A percentile compares a stretch with the other conserved stretches of the same genome.
phyloP scores from a whole-genome alignment of 73 alveolate species.

The Paramecium sexaurelia region DNA sequence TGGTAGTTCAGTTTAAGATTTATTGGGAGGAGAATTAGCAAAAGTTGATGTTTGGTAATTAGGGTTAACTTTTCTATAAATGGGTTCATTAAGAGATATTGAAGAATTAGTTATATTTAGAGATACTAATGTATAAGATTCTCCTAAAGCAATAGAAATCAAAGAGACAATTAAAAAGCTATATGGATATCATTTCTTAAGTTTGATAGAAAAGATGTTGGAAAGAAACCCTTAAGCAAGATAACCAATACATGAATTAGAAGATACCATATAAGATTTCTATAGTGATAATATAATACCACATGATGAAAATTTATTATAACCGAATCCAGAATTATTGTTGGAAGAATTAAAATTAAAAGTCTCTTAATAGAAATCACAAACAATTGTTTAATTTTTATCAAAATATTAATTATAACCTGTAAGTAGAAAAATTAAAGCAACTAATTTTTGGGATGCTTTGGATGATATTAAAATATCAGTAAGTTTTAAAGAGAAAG shows the following conservation, averaged over 20 bases:
- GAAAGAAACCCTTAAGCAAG: background rate
- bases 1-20: background rate
- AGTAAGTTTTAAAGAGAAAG: background rate
- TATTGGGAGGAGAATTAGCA: constrained; percentile 20
- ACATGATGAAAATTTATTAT: background rate
- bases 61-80: background rate
- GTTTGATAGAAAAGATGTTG: constrained; percentile 9
- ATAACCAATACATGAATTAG: background rate
- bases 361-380: background rate
- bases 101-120: constrained; percentile 13
- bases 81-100: background rate
- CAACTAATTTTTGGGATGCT: constrained; percentile 26
- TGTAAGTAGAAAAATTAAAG: constrained; percentile 31
- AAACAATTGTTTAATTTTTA: constrained; percentile 1
- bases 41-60: constrained; percentile 47
- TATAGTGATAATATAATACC: background rate
- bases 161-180: background rate
- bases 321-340: background rate
- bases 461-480: constrained; percentile 17
- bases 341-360: background rate
- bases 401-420: background rate
- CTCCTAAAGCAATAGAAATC: constrained; percentile 20
- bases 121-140: background rate
- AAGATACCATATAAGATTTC: background rate
- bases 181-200: background rate